Percentiles rank a stretch among this genome's conserved stretches.
Evolutionary conservation across 2,329 filamentous ascomycete species (phyloP).

Genomic region (Pseudopithomyces chartarum): DNA sequence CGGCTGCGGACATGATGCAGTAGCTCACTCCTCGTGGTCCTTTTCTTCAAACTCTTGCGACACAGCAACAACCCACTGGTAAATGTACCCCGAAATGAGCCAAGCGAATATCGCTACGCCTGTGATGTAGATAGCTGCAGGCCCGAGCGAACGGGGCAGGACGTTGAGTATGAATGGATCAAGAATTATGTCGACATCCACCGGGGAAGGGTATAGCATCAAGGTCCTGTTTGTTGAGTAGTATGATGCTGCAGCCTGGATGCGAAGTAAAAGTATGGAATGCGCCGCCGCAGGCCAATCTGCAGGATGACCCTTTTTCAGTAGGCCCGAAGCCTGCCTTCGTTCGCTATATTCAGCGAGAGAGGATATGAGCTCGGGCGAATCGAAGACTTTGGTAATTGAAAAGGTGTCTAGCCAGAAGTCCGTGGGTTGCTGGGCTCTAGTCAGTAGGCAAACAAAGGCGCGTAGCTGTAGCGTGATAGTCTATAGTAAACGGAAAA

Average conservation of each 20-base stretch:
- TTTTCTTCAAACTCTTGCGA: conserved; percentile 27
- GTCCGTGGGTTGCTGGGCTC: conserved; percentile 76
- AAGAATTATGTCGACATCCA: conserved; percentile 79
- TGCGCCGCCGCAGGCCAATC: conserved; percentile 23
- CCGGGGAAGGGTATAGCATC: conserved; percentile 75
- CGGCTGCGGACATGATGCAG: conserved; percentile 27
- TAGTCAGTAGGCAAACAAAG: conserved; percentile 19
- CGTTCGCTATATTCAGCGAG: conserved; percentile 66
- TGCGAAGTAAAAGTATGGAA: conserved; percentile 72
- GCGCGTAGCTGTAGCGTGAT: not conserved
- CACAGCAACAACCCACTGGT: conserved; percentile 34
- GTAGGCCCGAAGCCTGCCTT: conserved; percentile 43
- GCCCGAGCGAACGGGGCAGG: conserved; percentile 76
- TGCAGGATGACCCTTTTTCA: conserved; percentile 6
- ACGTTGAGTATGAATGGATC: conserved; percentile 84
- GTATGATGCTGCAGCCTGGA: conserved; percentile 82
- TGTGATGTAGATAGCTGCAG: conserved; percentile 71
- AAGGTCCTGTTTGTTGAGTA: conserved; percentile 74
- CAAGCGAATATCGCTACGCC: conserved; percentile 62
- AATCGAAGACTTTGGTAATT: conserved; percentile 64
- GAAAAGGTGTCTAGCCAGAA: conserved; percentile 73
- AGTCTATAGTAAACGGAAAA: not conserved
- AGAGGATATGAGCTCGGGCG: conserved; percentile 67
- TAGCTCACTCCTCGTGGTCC: conserved; percentile 38
- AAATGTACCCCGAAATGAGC: conserved; percentile 54